phyloP scores from a whole-genome alignment of 2,329 filamentous ascomycete genomes.

The Aphanocladium album region DNA sequence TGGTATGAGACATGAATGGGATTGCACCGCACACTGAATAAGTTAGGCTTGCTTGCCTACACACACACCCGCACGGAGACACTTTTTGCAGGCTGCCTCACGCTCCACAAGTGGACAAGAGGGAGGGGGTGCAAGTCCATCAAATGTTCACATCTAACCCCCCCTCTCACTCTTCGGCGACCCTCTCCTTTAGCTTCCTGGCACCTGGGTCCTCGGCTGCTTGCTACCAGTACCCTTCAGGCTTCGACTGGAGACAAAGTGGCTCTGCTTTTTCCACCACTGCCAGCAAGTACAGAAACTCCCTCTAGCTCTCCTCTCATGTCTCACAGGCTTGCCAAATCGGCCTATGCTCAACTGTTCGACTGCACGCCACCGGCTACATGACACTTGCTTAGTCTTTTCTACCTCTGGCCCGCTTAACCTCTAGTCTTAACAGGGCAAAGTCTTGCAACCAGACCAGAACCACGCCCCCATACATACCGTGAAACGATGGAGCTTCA shows the following conservation, averaged over 20 bases:
- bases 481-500: conserved; percentile 1
- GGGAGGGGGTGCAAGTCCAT: neutral
- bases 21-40: neutral
- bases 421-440: neutral
- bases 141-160: conserved; percentile 5
- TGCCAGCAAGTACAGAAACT: conserved; percentile 2
- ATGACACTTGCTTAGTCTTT: neutral
- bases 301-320: neutral
- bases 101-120: neutral
- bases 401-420: neutral
- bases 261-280: conserved; percentile 7
- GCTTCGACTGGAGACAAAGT: conserved; percentile 1
- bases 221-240: neutral
- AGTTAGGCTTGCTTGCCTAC: neutral
- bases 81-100: neutral
- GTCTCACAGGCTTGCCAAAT: neutral
- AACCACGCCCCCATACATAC: neutral
- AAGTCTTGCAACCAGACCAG: neutral
- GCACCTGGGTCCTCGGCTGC: neutral
- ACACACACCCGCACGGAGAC: too few species aligned
- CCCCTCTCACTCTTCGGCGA: conserved; percentile 10
- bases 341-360: neutral
- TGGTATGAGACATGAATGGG: conserved; percentile 3
- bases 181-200: conserved; percentile 3
- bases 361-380: neutral